Evolutionary conservation across 306 rosid genomes (phyloP).

Genomic region (Arachis stenosperma): DNA sequence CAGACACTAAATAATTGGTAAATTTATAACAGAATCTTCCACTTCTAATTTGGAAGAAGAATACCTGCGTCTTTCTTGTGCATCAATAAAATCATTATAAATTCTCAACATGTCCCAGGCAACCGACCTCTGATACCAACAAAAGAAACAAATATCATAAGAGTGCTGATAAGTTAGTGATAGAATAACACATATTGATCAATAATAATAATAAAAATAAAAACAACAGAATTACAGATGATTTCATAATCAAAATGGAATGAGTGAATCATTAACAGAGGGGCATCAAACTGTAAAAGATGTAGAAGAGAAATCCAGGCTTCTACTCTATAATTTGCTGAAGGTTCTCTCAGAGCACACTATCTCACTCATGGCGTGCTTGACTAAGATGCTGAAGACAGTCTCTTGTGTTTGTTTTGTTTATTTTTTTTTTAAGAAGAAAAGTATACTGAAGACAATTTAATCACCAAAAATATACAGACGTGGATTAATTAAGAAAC

Average conservation of each 20-base stretch:
- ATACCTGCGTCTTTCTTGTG: constrained; percentile 93
- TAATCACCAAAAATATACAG: neutral
- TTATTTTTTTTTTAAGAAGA: too few species aligned
- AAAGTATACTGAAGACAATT: neutral
- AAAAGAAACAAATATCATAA: constrained; percentile 20
- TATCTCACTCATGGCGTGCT: constrained; percentile 5
- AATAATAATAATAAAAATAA: neutral
- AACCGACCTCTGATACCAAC: constrained; percentile 69
- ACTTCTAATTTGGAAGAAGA: constrained; percentile 19
- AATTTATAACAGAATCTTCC: constrained; percentile 25
- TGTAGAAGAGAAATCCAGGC: neutral
- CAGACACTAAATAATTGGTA: constrained; percentile 6
- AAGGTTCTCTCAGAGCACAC: neutral
- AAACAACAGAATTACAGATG: neutral
- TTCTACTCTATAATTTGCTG: constrained; percentile 6
- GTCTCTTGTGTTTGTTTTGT: too few species aligned
- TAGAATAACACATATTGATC: constrained; percentile 9
- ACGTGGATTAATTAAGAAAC: neutral
- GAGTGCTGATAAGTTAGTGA: constrained; percentile 23
- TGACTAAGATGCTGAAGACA: neutral
- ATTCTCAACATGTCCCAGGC: constrained; percentile 97
- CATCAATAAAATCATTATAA: constrained; percentile 73
- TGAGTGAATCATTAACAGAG: neutral
- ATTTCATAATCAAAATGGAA: constrained; percentile 30
- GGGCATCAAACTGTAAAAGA: neutral